A percentile compares a stretch with the other conserved stretches of the same genome.
Evolutionary conservation across 2,329 filamentous ascomycete species (phyloP).

Genomic region (Drechslerella stenobrocha): DNA sequence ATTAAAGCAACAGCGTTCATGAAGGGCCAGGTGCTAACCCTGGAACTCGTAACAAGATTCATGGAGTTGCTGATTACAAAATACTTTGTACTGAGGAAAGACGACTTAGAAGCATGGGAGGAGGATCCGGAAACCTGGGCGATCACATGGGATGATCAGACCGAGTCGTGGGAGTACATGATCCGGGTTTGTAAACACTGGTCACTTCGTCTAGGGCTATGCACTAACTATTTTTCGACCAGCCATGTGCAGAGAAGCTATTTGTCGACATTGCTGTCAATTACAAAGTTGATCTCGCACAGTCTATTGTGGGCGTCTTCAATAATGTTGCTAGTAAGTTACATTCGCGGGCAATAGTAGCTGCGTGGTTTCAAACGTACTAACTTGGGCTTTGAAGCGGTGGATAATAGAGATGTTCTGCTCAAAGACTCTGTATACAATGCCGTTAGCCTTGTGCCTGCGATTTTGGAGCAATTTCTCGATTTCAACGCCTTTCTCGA

Average conservation of each 20-base stretch:
- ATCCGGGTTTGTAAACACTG: constrained; percentile 61
- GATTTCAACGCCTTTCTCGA: constrained; percentile 82
- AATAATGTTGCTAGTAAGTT: constrained; percentile 70
- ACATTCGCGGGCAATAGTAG: constrained; percentile 53
- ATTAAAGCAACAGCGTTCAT: constrained; percentile 66
- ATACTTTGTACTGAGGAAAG: constrained; percentile 82
- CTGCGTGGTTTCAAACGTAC: no score
- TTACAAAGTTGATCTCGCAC: constrained; percentile 78
- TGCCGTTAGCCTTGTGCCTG: constrained; percentile 81
- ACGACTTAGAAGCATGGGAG: constrained; percentile 88
- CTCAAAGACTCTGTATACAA: constrained; percentile 95
- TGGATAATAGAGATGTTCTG: constrained; percentile 69
- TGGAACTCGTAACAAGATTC: constrained; percentile 75
- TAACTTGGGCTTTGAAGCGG: constrained; percentile 48
- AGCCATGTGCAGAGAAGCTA: constrained; percentile 85
- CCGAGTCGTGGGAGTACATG: constrained; percentile 87
- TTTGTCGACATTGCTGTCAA: constrained; percentile 89
- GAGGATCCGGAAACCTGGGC: constrained; percentile 97
- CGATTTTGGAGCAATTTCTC: constrained; percentile 72
- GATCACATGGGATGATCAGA: constrained; percentile 78
- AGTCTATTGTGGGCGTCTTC: constrained; percentile 81
- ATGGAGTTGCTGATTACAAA: constrained; percentile 82
- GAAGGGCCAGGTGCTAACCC: constrained; percentile 73
- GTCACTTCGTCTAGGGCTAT: not conserved
- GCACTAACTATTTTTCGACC: not conserved